phyloP scores from a whole-genome alignment of 805 yeast genomes.

The Diddensiella caesifluorescens region DNA sequence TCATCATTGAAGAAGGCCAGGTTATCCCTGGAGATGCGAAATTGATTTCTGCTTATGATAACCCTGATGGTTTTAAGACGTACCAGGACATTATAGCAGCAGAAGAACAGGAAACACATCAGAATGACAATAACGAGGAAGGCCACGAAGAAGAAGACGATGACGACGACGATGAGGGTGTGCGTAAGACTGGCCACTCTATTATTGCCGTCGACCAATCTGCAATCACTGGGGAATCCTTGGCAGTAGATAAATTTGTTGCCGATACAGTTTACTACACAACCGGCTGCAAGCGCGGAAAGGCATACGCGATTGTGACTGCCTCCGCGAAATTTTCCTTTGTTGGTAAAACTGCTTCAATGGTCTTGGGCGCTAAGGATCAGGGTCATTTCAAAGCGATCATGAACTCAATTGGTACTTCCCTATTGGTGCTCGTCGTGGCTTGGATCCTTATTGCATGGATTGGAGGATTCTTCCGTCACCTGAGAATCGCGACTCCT shows the following conservation, averaged over 20 bases:
- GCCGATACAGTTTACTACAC: constrained; percentile 91
- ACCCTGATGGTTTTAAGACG: constrained; percentile 35
- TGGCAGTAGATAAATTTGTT: constrained; percentile 89
- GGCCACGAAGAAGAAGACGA: constrained; percentile 8
- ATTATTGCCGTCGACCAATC: constrained; percentile 82
- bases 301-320: constrained; percentile 87
- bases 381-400: constrained; percentile 98
- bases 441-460: constrained; percentile 81
- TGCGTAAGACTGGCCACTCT: constrained; percentile 69
- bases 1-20: constrained; percentile 87
- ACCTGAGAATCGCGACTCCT: constrained; percentile 72
- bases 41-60: constrained; percentile 40
- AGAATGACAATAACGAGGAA: background rate
- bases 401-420: constrained; percentile 94
- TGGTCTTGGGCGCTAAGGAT: constrained; percentile 91
- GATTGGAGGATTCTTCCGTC: constrained; percentile 94
- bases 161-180: constrained; percentile 29
- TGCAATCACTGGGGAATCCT: constrained; percentile 95
- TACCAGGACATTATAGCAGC: constrained; percentile 34
- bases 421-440: constrained; percentile 81
- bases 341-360: constrained; percentile 96
- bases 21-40: constrained; percentile 94
- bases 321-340: constrained; percentile 93
- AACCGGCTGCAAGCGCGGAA: constrained; percentile 94
- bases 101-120: constrained; percentile 9